phyloP scores from a whole-genome alignment of 2,329 filamentous ascomycete species.

The Curvularia spicifera region DNA sequence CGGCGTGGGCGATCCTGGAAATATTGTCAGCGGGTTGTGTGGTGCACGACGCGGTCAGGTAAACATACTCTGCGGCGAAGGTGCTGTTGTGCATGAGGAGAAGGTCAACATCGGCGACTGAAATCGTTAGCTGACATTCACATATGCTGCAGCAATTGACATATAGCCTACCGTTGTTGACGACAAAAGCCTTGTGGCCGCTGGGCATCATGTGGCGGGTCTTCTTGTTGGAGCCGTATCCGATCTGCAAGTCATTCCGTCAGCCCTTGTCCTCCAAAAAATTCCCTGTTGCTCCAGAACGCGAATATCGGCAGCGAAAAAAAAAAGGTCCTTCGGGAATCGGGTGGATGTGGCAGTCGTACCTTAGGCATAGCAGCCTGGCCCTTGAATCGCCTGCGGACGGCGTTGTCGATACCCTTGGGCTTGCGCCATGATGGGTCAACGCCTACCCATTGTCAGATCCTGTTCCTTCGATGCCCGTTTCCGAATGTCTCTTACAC shows the following conservation, averaged over 20 bases:
- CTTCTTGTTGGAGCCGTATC: slow-evolving; percentile 99
- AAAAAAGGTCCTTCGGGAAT: neutral
- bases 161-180: slow-evolving; percentile 73
- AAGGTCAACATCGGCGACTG: slow-evolving; percentile 86
- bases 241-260: slow-evolving; percentile 70
- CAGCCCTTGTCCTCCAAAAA: slow-evolving; percentile 31
- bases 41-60: neutral
- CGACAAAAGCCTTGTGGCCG: slow-evolving; percentile 99
- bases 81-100: slow-evolving; percentile 99
- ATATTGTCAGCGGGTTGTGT: slow-evolving; percentile 17
- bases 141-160: neutral
- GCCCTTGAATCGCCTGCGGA: slow-evolving; percentile 96
- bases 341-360: slow-evolving; percentile 54
- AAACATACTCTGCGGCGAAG: slow-evolving; percentile 92
- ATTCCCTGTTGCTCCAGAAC: slow-evolving; percentile 1
- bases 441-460: slow-evolving; percentile 59
- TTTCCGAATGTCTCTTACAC: slow-evolving; percentile 56
- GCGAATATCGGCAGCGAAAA: neutral
- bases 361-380: slow-evolving; percentile 97
- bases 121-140: slow-evolving; percentile 28
- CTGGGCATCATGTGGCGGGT: slow-evolving; percentile 98
- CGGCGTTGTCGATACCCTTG: slow-evolving; percentile 99
- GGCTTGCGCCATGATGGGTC: slow-evolving; percentile 96
- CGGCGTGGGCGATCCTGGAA: slow-evolving; percentile 90
- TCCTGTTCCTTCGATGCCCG: slow-evolving; percentile 16